Evolutionary conservation across 75 land plant genomes (phyloP), one percentile per base, ranked within the genome.

Genomic region (Larix kaempferi): DNA sequence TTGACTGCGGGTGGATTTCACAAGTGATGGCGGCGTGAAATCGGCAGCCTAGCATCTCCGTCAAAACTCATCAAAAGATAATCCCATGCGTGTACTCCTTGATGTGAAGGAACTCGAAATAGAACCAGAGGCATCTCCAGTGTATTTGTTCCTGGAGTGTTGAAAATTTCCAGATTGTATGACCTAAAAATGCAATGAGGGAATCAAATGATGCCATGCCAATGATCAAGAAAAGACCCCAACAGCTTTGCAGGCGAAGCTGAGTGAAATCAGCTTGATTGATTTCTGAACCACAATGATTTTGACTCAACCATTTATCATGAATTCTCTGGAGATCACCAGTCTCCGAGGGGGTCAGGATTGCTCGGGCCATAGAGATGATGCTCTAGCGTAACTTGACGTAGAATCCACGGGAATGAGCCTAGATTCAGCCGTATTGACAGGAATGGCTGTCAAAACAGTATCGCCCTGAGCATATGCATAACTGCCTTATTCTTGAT

Each of bases 301-400:
- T 77, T 44, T 57, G 74, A 35, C 73, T 74, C 65, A 95, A 80
- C 95, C 96, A 95, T 26, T 82, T 80, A 78, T 93, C 86, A 59
- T 90, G 89, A 54, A 95, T 87, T 63, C 78, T 87, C 80, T 93
- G 98, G 49, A 95, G 89, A 6, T 93, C 88, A 3, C 98, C 98
- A 73, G 79, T 90, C 74, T 95, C 98, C 17, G 98, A 85, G 55
- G 93, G 84, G n/a, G 76, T 74, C 49, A 95, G 85, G 44, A 95
- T 91, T 21, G 98, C 98, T 14, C n/a, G n/a, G n/a, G n/a, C n/a
- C n/a, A n/a, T n/a, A n/a, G n/a, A n/a, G n/a, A n/a, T n/a, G n/a
- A n/a, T n/a, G n/a, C n/a, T n/a, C n/a, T n/a, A n/a, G n/a, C n/a
- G n/a, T n/a, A n/a, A n/a, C n/a, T n/a, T n/a, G n/a, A n/a, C n/a